Evolutionary conservation across 2,329 filamentous ascomycete genomes (phyloP), one percentile per base, ranked within the genome.

Genomic region (Zymoseptoria brevis): DNA sequence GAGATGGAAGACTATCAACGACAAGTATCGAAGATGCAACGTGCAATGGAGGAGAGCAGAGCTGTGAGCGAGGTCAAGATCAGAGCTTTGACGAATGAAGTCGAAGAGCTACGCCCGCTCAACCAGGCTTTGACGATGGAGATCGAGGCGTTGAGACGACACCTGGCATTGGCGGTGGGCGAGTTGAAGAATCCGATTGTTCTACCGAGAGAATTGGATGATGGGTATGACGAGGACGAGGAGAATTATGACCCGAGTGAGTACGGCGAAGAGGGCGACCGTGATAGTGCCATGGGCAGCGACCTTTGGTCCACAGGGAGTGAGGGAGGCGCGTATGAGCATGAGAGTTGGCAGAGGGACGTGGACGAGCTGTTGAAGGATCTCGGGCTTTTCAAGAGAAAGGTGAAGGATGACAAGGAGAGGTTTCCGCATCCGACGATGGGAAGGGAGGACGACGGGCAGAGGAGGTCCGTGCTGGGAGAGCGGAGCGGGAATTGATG

Each of bases 31-130:
- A 84, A 87, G 58, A 91, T 99, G 88, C 91, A 97, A 74, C 86
- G 92, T 60, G 84, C 96, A 74, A 96, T 96, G 92, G 92, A 97
- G 73, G 94, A 99, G 76, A 88, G 87, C 63, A 85, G 88, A 61
- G 87, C 95, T 73, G 89, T 97, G 13, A 87, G 89, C 29, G 93
- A 97, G 72, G 90, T 88, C 77, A 96, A 96, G 81, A 96, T 99
- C 72, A 87, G 90, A 66, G 90, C 88, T 64, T 77, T 99, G 57
- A 88, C 74, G 0, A 67, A 67, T 22, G 79, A 81, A 64, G 74
- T 79, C 9, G 79, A 81, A 50, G 77, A 79, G 60, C 67, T 80
- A 19, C 69, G 77, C 8, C 77, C 77, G 3, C 65, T 69, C 58
- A 79, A 78, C 59, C 64, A 89, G 73, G 92, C 89, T 1, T 85